Percentiles rank a stretch among this genome's conserved stretches.
Conservation (phyloP, 192 early-diverging fungal species). For the Rhizophlyctis rosea region DNA sequence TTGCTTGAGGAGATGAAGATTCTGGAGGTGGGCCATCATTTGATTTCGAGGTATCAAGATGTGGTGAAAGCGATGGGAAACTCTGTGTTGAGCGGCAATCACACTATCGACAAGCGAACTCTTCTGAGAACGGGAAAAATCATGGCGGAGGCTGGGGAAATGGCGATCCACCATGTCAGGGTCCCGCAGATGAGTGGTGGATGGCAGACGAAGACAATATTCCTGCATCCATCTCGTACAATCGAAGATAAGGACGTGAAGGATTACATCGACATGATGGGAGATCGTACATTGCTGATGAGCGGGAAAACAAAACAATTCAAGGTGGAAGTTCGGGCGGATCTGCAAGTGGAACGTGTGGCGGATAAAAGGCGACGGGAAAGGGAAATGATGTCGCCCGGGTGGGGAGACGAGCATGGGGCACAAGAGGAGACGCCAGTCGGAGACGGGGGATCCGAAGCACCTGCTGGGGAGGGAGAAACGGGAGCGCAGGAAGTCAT, state of each 20-base stretch:
- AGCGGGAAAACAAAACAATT: not conserved
- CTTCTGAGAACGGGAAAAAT: constrained; percentile 39
- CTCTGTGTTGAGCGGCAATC: not conserved
- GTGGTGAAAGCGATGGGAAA: not conserved
- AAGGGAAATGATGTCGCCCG: not conserved
- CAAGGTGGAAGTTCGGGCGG: constrained; percentile 13
- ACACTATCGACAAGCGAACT: constrained; percentile 55
- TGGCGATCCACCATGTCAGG: constrained; percentile 40
- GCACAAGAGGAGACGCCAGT: not conserved
- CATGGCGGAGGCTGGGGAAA: constrained; percentile 43
- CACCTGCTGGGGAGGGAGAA: not conserved
- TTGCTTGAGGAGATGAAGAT: constrained; percentile 29
- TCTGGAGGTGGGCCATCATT: constrained; percentile 17
- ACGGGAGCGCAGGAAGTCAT: not conserved
- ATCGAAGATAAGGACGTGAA: constrained; percentile 35
- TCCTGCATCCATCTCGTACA: constrained; percentile 44
- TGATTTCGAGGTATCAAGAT: constrained; percentile 18
- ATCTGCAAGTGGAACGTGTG: constrained; percentile 26
- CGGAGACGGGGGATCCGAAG: not conserved
- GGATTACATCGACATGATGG: constrained; percentile 34
- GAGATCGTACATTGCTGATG: constrained; percentile 8
- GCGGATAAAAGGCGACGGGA: constrained; percentile 4
- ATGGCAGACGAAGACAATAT: constrained; percentile 30
- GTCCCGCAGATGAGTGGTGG: constrained; percentile 48
- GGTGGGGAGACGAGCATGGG: not conserved